Evolutionary conservation across 176 grass and related monocot species (phyloP).

Genomic region (Urochloa ruziziensis): DNA sequence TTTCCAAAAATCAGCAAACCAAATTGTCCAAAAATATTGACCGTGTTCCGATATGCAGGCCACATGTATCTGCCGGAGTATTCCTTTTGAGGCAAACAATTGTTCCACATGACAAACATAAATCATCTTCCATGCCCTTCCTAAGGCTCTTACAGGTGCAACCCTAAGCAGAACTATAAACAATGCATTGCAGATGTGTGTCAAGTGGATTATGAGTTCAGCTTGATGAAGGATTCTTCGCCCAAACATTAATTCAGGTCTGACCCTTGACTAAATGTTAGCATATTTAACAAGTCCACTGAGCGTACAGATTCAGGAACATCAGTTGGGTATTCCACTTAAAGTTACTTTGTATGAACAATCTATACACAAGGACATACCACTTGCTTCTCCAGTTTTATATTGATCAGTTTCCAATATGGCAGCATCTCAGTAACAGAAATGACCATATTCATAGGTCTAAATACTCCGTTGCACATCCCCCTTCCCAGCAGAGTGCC

Average conservation of each 20-base stretch:
- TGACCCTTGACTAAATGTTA: background rate
- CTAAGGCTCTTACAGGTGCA: background rate
- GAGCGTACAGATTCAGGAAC: background rate
- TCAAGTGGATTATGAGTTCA: constrained; percentile 3
- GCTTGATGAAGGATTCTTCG: background rate
- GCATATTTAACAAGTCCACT: background rate
- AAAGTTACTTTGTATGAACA: background rate
- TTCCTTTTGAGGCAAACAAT: background rate
- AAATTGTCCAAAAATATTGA: background rate
- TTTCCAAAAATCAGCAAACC: background rate
- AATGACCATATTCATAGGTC: background rate
- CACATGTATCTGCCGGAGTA: background rate
- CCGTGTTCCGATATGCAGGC: background rate
- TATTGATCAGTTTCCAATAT: background rate
- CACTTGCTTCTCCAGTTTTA: background rate
- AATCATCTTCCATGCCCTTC: background rate
- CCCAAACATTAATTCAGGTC: background rate
- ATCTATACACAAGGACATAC: background rate
- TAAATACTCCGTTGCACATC: background rate
- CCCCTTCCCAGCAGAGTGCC: background rate
- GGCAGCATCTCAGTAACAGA: background rate
- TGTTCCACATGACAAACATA: background rate
- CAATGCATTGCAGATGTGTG: background rate
- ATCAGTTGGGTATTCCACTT: background rate
- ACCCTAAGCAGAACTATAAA: background rate